Evolutionary conservation across 371 early-diverging fungal genomes (phyloP), one percentile per base, ranked within the genome.

Genomic region (Lichtheimia corymbifera): DNA sequence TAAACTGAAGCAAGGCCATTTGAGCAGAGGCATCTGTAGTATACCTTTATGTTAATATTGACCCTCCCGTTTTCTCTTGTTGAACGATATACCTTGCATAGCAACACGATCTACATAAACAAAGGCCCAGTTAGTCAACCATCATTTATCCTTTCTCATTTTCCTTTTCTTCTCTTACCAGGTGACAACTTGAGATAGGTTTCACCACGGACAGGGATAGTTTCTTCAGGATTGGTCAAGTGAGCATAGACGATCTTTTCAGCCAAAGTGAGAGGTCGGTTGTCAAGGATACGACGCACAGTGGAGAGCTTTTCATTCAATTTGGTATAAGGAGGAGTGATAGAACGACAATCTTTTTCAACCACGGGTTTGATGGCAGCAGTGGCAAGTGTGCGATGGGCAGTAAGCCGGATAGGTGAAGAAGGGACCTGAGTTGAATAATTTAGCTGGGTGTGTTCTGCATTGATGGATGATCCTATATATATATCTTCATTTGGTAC

Each of bases 231-330:
- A 53, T 96, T 88, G 52, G 91, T 88, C 71, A 97, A 80, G 77
- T 97, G 98, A 53, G 95, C 88, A 65, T 95, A 97, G 20, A 97
- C 86, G 57, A 95, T 89, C 88, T 97, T 97, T 64, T 97, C 96
- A 4, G 96, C 93, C 43, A 96, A 80, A 12, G 96, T 96, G 63
- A 97, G 71, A 7, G 91, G 90, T 13, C 83, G 82, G 50, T 78
- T 66, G 59, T 82, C 72, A 55, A 87, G 70, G 20, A 85, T 68
- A 60, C 83, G 75, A 60, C 75, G 76, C 53, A 87, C 85, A 51
- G 75, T 76, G 13, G 72, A 73, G 45, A 87, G 70, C 50, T 83
- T 87, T 9, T 73, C 65, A 13, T 71, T 76, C 24, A 87, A 66
- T 58, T 84, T 85, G 24, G 76, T 72, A 62, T 85, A 87, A 24